Base-by-base conservation (phyloP, 768 basidiomycete species). In the Psilocybe cyanescens region DNA sequence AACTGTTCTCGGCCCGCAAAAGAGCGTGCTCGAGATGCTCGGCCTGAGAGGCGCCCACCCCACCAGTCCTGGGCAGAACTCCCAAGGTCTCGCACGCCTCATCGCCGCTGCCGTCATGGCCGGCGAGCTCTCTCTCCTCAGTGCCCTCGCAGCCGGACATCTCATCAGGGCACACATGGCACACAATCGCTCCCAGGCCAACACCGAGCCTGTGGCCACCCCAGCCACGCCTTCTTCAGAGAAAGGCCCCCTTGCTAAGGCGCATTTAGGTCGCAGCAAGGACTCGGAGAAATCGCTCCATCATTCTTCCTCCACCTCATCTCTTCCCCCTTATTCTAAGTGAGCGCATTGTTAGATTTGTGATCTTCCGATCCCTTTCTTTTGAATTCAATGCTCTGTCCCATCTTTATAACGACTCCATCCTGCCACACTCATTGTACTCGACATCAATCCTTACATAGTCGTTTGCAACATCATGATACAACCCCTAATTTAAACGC, bases 111-210 rank as follows among this genome's bases (percentile, higher is more conserved):
- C 49, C 19, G 49, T 51, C n/a, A 51, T 51, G 49, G 49, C 49
- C 11, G 49, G 49, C 11, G 49, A 51, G 12, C 49, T 51, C 28
- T 51, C 49, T 31, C 30, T 51, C 6, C 49, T 51, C 49, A 31
- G 49, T 28, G 49, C 49, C 4, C 49, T 51, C 28, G 49, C 49
- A 12, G 49, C 49, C 2, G 49, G 49, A 1, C 49, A 51, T 51
- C 49, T 51, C 49, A 51, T 51, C 29, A 28, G 49, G 11, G 49
- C 49, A 30, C 49, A 51, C 49, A 51, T 51, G 49, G 49, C 49
- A 11, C 49, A 51, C n/a, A 51, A 51, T 19, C 49, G 49, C 8
- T n/a, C 49, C 28, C 49, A 51, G 28, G 49, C 30, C 3, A 31
- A 8, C 12, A 16, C 30, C 11, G 41, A 44, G 41, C 9, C 41